Evolutionary conservation across 2,329 filamentous ascomycete species (phyloP).

Genomic region (Aspergillus tamarii): DNA sequence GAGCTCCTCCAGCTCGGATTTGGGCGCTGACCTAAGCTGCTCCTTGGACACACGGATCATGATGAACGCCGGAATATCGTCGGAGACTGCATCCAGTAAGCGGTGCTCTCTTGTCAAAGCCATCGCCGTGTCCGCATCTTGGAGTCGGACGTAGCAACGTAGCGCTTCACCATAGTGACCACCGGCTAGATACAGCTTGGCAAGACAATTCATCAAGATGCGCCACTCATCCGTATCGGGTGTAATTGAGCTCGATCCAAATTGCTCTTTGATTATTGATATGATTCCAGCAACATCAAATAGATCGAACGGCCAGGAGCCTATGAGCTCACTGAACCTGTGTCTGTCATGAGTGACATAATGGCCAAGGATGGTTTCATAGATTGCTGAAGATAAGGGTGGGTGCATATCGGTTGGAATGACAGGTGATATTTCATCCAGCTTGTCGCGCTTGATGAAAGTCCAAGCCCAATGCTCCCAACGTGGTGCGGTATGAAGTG

Average conservation of each 20-base stretch:
- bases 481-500: conserved; percentile 74
- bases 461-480: conserved; percentile 98
- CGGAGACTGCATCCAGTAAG: conserved; percentile 82
- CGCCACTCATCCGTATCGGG: conserved; percentile 86
- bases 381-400: conserved; percentile 77
- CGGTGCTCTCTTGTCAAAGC: conserved; percentile 82
- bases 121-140: conserved; percentile 90
- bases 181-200: conserved; percentile 79
- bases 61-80: conserved; percentile 89
- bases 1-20: conserved; percentile 73
- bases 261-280: conserved; percentile 77
- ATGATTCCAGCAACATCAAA: conserved; percentile 79
- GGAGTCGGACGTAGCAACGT: conserved; percentile 83
- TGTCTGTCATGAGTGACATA: conserved; percentile 80
- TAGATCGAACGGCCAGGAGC: conserved; percentile 80
- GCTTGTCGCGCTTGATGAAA: conserved; percentile 82
- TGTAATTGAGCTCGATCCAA: conserved; percentile 73
- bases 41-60: conserved; percentile 79
- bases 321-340: conserved; percentile 76
- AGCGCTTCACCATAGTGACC: conserved; percentile 83
- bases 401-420: conserved; percentile 81
- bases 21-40: conserved; percentile 66
- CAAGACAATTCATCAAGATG: conserved; percentile 83
- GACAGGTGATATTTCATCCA: conserved; percentile 85
- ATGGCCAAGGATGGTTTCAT: conserved; percentile 85